phyloP scores from a whole-genome alignment of 306 rosid species.

The Potentilla sterilis region DNA sequence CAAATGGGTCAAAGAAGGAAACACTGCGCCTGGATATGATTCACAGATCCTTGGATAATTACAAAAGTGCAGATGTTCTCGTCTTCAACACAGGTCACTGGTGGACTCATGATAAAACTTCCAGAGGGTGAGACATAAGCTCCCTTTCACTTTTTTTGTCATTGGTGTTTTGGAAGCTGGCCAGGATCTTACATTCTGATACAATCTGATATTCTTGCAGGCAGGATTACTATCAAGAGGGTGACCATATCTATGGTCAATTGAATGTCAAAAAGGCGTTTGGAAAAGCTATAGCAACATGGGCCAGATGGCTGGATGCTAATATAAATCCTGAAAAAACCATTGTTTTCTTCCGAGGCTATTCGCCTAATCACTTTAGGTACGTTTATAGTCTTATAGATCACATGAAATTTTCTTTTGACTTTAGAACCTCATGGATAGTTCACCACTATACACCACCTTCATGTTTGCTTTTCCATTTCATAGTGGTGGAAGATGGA shows the following conservation, averaged over 20 bases:
- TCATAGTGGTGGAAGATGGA: constrained; percentile 19
- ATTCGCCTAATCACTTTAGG: constrained; percentile 32
- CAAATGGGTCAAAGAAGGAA: constrained; percentile 21
- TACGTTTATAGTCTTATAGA: neutral
- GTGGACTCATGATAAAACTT: constrained; percentile 34
- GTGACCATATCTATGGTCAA: constrained; percentile 13
- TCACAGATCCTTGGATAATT: constrained; percentile 22
- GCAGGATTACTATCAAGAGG: constrained; percentile 30
- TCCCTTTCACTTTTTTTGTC: neutral
- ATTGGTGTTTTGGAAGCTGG: neutral
- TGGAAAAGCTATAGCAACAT: constrained; percentile 24
- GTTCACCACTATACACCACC: neutral
- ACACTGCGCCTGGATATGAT: constrained; percentile 26
- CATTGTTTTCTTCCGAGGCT: constrained; percentile 27
- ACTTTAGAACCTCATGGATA: neutral
- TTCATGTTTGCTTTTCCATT: neutral
- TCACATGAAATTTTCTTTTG: neutral
- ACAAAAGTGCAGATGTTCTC: constrained; percentile 25
- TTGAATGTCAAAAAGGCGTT: constrained; percentile 23
- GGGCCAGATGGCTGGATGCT: constrained; percentile 29
- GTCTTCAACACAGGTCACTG: constrained; percentile 31
- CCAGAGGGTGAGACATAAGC: constrained; percentile 14
- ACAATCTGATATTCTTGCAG: constrained; percentile 9
- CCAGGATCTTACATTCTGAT: neutral
- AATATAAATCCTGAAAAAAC: constrained; percentile 21